These are phyloP conservation scores for Capsicum baccatum DNA, from an alignment of 257 asterid species.

Conservation along the genomic window DNA sequence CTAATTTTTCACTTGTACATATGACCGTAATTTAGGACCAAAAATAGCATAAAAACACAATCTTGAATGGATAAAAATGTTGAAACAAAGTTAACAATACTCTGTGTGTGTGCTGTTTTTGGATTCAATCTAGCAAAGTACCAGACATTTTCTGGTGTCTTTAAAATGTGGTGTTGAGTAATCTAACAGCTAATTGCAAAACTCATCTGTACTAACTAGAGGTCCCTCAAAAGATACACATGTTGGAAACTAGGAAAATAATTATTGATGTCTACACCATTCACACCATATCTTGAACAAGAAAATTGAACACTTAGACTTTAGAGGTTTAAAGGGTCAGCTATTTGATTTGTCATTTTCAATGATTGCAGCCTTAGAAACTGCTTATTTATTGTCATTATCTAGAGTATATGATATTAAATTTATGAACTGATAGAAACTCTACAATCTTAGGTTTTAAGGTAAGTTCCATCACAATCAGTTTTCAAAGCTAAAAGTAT, in stretches of 20 bases:
- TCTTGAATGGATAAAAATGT: background rate
- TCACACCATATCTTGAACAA: conserved; percentile 8
- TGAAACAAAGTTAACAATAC: background rate
- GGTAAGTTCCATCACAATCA: too few relatives aligned
- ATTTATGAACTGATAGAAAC: background rate
- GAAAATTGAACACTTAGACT: background rate
- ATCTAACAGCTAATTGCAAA: background rate
- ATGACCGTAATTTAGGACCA: conserved; percentile 1
- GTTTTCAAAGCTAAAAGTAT: too few relatives aligned
- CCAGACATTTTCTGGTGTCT: background rate
- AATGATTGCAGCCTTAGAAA: conserved; percentile 12
- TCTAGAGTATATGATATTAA: background rate
- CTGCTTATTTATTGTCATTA: conserved; percentile 15
- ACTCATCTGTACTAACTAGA: background rate
- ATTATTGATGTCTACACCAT: background rate
- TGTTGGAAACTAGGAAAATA: background rate
- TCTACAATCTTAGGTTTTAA: too few relatives aligned
- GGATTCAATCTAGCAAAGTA: conserved; percentile 4
- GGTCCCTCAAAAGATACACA: background rate
- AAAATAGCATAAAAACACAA: conserved; percentile 11
- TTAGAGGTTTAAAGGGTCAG: background rate
- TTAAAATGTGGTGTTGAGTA: background rate
- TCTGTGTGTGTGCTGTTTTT: background rate
- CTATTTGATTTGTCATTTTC: conserved; percentile 27
- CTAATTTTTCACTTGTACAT: background rate